Percentiles rank a stretch among this genome's conserved stretches.
phyloP scores from a whole-genome alignment of 2,329 filamentous ascomycete genomes.

The Pezicula carpinea region DNA sequence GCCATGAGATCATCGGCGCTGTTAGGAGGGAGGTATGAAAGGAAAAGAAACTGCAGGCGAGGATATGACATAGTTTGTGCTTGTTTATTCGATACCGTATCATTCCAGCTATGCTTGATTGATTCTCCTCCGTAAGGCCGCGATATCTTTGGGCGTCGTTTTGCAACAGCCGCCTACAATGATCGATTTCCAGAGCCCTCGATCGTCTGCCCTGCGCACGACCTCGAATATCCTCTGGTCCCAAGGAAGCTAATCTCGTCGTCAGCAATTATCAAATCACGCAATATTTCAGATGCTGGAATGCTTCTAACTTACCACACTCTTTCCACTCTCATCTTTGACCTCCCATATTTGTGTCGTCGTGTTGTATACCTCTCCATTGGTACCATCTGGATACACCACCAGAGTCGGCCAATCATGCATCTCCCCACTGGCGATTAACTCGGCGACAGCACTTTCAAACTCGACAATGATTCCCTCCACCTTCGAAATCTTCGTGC shows the following conservation, averaged over 20 bases:
- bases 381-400: constrained; percentile 65
- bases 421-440: constrained; percentile 33
- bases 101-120: constrained; percentile 8
- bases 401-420: constrained; percentile 49
- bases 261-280: neutral
- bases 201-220: constrained; percentile 23
- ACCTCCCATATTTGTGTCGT: constrained; percentile 55
- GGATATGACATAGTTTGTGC: no score
- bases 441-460: constrained; percentile 40
- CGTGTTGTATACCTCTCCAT: constrained; percentile 64
- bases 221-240: constrained; percentile 31
- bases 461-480: constrained; percentile 49
- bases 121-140: constrained; percentile 20
- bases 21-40: no score
- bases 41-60: no score
- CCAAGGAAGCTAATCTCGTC: constrained; percentile 27
- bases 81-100: no score
- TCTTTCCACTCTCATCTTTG: constrained; percentile 22
- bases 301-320: constrained; percentile 5
- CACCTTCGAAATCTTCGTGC: constrained; percentile 61
- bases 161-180: constrained; percentile 43
- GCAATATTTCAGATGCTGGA: neutral
- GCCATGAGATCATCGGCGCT: no score
- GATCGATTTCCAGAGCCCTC: constrained; percentile 27
- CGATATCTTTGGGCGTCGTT: constrained; percentile 30